Evolutionary conservation across 805 yeast genomes (phyloP).

Genomic region (Ogataea nitratoaversa): DNA sequence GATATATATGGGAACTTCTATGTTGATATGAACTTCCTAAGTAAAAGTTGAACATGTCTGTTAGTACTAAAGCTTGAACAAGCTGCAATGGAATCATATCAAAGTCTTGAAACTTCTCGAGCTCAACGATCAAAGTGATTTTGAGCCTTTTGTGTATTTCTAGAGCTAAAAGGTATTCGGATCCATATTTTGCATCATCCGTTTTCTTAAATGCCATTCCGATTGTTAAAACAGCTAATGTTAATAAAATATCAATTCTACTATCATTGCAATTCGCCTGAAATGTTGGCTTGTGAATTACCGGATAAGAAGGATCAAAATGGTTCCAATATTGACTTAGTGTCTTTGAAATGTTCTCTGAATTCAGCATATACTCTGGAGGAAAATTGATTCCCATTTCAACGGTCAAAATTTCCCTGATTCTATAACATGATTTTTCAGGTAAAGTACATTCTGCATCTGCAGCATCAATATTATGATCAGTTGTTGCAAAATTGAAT

Average conservation of each 20-base stretch:
- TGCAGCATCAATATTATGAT: slow-evolving; percentile 2
- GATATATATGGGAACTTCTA: slow-evolving; percentile 17
- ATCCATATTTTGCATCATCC: slow-evolving; percentile 4
- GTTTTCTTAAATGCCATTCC: slow-evolving; percentile 23
- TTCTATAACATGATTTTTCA: background rate
- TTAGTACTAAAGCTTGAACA: slow-evolving; percentile 23
- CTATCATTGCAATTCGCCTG: background rate
- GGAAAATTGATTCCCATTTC: slow-evolving; percentile 3
- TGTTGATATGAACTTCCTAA: slow-evolving; percentile 19
- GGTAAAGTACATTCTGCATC: background rate
- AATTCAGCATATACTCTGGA: slow-evolving; percentile 2
- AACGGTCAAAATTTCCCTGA: slow-evolving; percentile 1
- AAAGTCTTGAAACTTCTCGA: slow-evolving; percentile 12
- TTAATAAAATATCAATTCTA: slow-evolving; percentile 13
- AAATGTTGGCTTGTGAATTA: slow-evolving; percentile 36
- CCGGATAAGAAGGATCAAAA: slow-evolving; percentile 36
- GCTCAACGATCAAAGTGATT: slow-evolving; percentile 8
- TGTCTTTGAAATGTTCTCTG: slow-evolving; percentile 14
- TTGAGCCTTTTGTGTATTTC: slow-evolving; percentile 20
- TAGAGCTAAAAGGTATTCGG: slow-evolving; percentile 10
- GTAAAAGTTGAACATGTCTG: slow-evolving; percentile 22
- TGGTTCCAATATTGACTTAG: slow-evolving; percentile 32
- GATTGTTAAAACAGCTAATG: slow-evolving; percentile 11
- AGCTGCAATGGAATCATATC: slow-evolving; percentile 18
- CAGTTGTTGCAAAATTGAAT: background rate